Conservation (phyloP, 148 eudicot species). For the Diospyros lotus region DNA sequence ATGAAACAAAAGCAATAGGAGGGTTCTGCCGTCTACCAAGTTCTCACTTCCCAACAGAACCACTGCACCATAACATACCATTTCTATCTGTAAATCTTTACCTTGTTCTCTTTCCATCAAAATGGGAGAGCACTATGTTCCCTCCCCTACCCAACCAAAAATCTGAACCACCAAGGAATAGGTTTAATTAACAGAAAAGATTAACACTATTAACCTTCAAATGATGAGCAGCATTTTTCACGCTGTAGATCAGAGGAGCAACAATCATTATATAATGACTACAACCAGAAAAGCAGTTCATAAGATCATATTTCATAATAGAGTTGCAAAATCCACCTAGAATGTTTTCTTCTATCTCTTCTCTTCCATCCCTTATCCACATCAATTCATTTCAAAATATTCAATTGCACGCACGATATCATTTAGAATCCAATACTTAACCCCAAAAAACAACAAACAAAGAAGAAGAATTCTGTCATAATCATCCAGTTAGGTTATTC, state of each 20-base stretch:
- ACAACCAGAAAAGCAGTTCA: neutral
- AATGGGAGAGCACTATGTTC: no score
- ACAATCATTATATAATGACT: neutral
- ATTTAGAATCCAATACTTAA: neutral
- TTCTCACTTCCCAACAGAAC: neutral
- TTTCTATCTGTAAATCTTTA: neutral
- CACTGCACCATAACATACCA: neutral
- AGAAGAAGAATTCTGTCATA: neutral
- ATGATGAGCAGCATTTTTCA: no score
- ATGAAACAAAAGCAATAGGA: neutral
- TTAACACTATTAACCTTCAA: neutral
- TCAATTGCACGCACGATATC: neutral
- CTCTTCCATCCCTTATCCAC: neutral
- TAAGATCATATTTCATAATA: neutral
- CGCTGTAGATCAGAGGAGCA: no score
- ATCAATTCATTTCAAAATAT: neutral
- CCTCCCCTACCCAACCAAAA: neutral
- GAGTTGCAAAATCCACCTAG: constrained; percentile 4
- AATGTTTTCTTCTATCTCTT: neutral
- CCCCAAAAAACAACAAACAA: neutral
- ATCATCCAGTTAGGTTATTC: neutral
- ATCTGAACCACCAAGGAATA: neutral
- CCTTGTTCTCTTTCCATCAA: neutral
- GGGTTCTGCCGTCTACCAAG: neutral
- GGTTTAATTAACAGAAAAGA: neutral